phyloP scores from a whole-genome alignment of 1,139 yeast genomes.

The Taiozyma sp. region DNA sequence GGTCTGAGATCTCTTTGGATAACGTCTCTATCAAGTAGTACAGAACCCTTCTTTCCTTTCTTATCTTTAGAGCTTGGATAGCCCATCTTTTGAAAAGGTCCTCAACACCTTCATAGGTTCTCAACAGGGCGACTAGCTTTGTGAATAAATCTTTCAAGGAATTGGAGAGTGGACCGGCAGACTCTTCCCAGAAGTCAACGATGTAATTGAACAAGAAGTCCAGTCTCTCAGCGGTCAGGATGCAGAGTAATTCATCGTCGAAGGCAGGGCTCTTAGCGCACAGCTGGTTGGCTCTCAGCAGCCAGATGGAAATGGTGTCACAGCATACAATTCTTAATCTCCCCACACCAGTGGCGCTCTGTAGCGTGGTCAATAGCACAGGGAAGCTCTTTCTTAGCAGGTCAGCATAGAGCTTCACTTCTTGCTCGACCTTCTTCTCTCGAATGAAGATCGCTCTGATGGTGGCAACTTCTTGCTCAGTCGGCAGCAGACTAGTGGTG shows the following conservation, averaged over 20 bases:
- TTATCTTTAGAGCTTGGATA: constrained; percentile 34
- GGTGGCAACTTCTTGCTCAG: background rate
- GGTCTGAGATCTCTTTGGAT: constrained; percentile 38
- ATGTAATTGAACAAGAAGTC: constrained; percentile 47
- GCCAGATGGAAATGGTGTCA: constrained; percentile 64
- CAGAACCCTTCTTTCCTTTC: constrained; percentile 50
- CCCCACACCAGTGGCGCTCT: constrained; percentile 13
- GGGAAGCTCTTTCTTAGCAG: constrained; percentile 14
- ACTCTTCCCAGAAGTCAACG: constrained; percentile 65
- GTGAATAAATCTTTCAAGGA: constrained; percentile 57
- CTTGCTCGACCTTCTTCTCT: constrained; percentile 8
- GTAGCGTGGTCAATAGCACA: constrained; percentile 9
- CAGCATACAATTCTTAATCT: constrained; percentile 38
- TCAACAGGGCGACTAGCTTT: constrained; percentile 43
- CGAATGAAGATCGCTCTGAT: constrained; percentile 7
- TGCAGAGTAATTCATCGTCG: constrained; percentile 10
- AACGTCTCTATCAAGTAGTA: constrained; percentile 57
- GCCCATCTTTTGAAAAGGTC: constrained; percentile 41
- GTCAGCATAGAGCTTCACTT: constrained; percentile 4
- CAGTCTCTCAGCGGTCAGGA: constrained; percentile 24
- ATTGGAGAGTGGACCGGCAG: constrained; percentile 66
- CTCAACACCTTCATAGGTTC: constrained; percentile 22
- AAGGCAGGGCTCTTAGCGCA: constrained; percentile 17
- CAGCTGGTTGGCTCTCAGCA: constrained; percentile 46
- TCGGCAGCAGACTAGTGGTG: background rate